These are phyloP conservation scores for Dalbergia oliveri DNA, from an alignment of 306 rosid species.

Conservation along the genomic window DNA sequence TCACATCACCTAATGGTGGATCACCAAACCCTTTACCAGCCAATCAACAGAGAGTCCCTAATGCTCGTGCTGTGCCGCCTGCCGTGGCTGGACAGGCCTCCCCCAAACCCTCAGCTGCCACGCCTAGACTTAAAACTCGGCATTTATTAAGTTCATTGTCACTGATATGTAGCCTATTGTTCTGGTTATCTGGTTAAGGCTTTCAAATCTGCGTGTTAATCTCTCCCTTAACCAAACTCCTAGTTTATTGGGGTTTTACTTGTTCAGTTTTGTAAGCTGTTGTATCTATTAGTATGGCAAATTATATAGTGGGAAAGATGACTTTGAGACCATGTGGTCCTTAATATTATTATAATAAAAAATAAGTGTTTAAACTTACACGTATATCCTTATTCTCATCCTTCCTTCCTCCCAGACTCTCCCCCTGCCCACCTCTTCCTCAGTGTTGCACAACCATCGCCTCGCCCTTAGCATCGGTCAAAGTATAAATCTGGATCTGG, in stretches of 20 bases:
- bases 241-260: neutral
- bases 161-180: constrained; percentile 36
- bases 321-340: too few relatives aligned
- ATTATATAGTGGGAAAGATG: too few relatives aligned
- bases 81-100: constrained; percentile 52
- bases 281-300: too few relatives aligned
- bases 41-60: constrained; percentile 56
- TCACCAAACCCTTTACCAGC: constrained; percentile 60
- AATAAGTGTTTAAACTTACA: too few relatives aligned
- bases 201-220: constrained; percentile 49
- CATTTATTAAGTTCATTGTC: constrained; percentile 38
- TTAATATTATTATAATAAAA: too few relatives aligned
- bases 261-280: constrained; percentile 30
- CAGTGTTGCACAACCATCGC: too few relatives aligned
- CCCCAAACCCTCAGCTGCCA: constrained; percentile 50
- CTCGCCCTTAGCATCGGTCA: too few relatives aligned
- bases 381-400: too few relatives aligned
- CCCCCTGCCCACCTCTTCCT: too few relatives aligned
- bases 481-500: too few relatives aligned
- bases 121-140: constrained; percentile 25
- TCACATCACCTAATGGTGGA: constrained; percentile 51
- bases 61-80: constrained; percentile 52
- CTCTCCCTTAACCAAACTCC: constrained; percentile 21
- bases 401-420: too few relatives aligned
- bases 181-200: constrained; percentile 36